Evolutionary conservation across 768 basidiomycete species (phyloP).

Genomic region (Boletus rufocinnamomeus): DNA sequence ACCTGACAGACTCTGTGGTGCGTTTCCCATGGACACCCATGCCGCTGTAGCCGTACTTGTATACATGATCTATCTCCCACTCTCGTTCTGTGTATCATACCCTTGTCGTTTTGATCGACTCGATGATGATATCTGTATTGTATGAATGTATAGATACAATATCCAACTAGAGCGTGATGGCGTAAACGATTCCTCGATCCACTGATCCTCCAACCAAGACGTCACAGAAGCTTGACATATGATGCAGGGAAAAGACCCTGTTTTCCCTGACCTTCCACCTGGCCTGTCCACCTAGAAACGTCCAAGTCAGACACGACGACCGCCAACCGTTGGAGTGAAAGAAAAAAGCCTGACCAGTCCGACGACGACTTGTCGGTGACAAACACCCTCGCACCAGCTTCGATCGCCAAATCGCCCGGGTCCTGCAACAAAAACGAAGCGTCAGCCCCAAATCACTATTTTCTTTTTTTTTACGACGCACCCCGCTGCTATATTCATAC

Average conservation of each 20-base stretch:
- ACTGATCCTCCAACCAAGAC: no score
- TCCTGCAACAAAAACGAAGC: slow-evolving; percentile 47
- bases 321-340: not conserved
- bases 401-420: slow-evolving; percentile 62
- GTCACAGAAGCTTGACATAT: slow-evolving; percentile 62
- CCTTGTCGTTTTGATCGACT: slow-evolving; percentile 28
- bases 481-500: slow-evolving; percentile 73
- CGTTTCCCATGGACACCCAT: slow-evolving; percentile 28
- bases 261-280: slow-evolving; percentile 56
- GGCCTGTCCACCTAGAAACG: slow-evolving; percentile 64
- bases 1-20: slow-evolving; percentile 14
- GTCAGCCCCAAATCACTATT: not conserved
- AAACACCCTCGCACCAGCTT: slow-evolving; percentile 57
- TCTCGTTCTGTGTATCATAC: slow-evolving; percentile 37
- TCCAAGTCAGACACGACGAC: slow-evolving; percentile 5
- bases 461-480: slow-evolving; percentile 27
- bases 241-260: slow-evolving; percentile 68
- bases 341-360: slow-evolving; percentile 60
- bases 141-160: slow-evolving; percentile 9
- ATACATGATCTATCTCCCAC: slow-evolving; percentile 28
- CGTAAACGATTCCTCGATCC: not conserved
- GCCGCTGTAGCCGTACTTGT: slow-evolving; percentile 29
- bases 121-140: slow-evolving; percentile 17
- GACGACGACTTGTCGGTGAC: slow-evolving; percentile 68
- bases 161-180: not conserved